Percentiles rank a stretch among this genome's conserved stretches.
Evolutionary conservation across 208 protist genomes (phyloP).

Genomic region (Trichomonas gallinae): DNA sequence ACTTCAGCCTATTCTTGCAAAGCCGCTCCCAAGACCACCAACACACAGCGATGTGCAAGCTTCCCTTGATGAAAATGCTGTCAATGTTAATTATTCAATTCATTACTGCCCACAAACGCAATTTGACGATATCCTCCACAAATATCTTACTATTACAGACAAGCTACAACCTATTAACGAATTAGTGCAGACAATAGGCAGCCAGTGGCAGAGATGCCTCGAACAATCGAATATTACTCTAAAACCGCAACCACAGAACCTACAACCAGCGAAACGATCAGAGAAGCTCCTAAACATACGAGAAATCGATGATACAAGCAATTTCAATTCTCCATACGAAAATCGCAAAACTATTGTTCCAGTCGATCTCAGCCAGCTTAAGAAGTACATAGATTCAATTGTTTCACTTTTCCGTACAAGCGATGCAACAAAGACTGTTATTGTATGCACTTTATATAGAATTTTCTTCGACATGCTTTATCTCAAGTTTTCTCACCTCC

Average conservation of each 20-base stretch:
- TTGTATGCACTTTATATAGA: neutral
- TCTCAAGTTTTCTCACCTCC: neutral
- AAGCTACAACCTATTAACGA: neutral
- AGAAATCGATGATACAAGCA: neutral
- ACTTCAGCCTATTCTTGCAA: neutral
- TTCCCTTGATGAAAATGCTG: neutral
- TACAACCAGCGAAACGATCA: neutral
- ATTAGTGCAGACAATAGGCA: neutral
- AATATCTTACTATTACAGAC: neutral
- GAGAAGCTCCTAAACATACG: neutral
- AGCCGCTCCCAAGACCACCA: neutral
- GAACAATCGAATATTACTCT: neutral
- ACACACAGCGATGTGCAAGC: neutral
- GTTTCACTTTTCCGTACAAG: neutral
- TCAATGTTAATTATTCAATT: neutral
- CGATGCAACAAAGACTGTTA: neutral
- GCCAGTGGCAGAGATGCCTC: neutral
- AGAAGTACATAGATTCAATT: neutral
- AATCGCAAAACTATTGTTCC: neutral
- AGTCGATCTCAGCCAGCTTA: neutral
- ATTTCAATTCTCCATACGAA: neutral
- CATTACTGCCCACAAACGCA: neutral
- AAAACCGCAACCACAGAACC: neutral
- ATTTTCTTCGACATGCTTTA: neutral
- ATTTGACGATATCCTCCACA: neutral